Base-by-base conservation (phyloP, 371 early-diverging fungal genomes). In the Mortierella sp. region DNA sequence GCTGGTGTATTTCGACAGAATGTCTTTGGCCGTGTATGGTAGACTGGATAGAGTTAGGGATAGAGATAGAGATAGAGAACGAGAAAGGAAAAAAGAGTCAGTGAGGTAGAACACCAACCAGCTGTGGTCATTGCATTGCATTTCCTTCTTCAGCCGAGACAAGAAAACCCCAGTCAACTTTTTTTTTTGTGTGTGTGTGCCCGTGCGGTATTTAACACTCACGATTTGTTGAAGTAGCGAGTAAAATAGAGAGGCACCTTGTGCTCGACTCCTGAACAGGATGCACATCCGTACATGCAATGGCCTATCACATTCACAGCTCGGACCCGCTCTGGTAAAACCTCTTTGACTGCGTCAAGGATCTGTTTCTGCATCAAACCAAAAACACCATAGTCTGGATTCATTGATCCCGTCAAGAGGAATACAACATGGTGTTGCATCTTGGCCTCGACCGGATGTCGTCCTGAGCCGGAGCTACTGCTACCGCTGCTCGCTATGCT, bases 181-280 rank as follows among this genome's bases (percentile, higher is more conserved):
- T 19, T 52, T 52, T 25, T 14, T 4, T 57, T 11, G n/a, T n/a
- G n/a, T n/a, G n/a, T n/a, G n/a, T n/a, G n/a, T n/a, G n/a, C n/a
- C 45, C 9, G 37, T 37, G 37, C 37, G 37, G 37, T 9, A 37
- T 3, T 37, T 37, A 37, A n/a, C 15, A 53, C 61, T 61, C 71
- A 80, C 75, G 70, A 64, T 47, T 74, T 70, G 68, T 73, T 73
- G 19, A 77, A 72, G 51, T 77, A 77, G 9, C 81, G 79, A 1
- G 81, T 81, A 57, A 73, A 81, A 60, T 81, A 77, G 53, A 77
- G 44, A 18, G 81, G 81, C 23, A 77, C 79, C 37, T 77, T 77
- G 53, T 81, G 81, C 47, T 81, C 81, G 19, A 62, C 68, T 19
- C 79, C 81, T 15, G 64, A 64, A 55, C 79, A 77, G 3, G 74